Evolutionary conservation across 768 basidiomycete genomes (phyloP).

Genomic region (Lyophyllum atratum): DNA sequence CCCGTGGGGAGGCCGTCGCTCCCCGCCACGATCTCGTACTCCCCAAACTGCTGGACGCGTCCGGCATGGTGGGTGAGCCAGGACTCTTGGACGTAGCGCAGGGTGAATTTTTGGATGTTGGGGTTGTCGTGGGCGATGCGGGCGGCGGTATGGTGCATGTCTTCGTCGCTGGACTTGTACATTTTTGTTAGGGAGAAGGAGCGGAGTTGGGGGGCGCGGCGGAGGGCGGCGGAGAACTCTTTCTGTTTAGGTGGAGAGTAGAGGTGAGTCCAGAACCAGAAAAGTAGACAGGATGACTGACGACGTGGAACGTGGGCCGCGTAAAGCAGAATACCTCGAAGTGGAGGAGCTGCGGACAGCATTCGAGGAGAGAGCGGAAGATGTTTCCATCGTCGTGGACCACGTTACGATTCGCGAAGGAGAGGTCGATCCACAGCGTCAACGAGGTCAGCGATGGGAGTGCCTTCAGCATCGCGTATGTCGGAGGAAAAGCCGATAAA

Average conservation of each 20-base stretch:
- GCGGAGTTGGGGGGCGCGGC: slow-evolving; percentile 27
- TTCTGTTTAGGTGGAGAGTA: slow-evolving; percentile 19
- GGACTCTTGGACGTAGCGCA: slow-evolving; percentile 33
- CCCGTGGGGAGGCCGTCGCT: slow-evolving; percentile 13
- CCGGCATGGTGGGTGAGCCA: slow-evolving; percentile 37
- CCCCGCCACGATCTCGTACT: slow-evolving; percentile 25
- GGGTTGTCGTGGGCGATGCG: slow-evolving; percentile 34
- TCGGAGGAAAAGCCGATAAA: slow-evolving; percentile 31
- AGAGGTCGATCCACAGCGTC: slow-evolving; percentile 37
- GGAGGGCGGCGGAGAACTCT: slow-evolving; percentile 33
- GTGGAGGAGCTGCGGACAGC: slow-evolving; percentile 32
- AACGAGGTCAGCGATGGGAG: slow-evolving; percentile 29
- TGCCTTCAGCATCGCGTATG: slow-evolving; percentile 28
- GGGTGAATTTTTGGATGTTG: slow-evolving; percentile 29
- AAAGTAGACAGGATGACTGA: slow-evolving; percentile 19
- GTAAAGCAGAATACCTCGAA: slow-evolving; percentile 37
- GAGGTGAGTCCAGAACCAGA: background rate
- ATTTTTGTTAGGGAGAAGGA: slow-evolving; percentile 38
- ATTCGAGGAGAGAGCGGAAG: slow-evolving; percentile 27
- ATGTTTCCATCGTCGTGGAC: slow-evolving; percentile 31
- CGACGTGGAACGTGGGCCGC: slow-evolving; percentile 35
- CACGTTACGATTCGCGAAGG: slow-evolving; percentile 26
- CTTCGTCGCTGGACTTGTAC: slow-evolving; percentile 36
- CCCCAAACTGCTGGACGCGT: slow-evolving; percentile 32
- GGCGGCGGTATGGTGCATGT: slow-evolving; percentile 29